phyloP scores from a whole-genome alignment of 345 rosid genomes.

The Lumnitzera racemosa region DNA sequence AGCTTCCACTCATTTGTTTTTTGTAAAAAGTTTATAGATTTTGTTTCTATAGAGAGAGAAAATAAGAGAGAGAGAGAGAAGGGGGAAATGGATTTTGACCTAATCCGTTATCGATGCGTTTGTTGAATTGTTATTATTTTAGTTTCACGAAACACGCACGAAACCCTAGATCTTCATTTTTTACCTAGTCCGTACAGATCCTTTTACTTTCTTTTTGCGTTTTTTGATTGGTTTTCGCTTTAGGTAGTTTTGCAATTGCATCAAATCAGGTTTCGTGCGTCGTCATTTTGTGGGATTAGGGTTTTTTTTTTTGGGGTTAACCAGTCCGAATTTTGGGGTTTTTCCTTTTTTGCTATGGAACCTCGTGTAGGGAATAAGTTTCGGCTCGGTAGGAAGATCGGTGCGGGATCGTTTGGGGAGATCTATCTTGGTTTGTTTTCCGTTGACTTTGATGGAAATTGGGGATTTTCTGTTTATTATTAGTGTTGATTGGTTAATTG shows the following conservation, averaged over 20 bases:
- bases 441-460: constrained; percentile 1
- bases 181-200: not conserved
- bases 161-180: no score
- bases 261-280: not conserved
- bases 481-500: constrained; percentile 7
- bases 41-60: no score
- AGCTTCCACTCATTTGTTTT: no score
- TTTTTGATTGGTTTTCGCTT: not conserved
- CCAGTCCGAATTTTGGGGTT: no score
- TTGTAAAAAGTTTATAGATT: no score
- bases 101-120: no score
- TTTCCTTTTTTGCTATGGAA: constrained; percentile 38
- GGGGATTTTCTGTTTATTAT: not conserved
- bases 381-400: constrained; percentile 89
- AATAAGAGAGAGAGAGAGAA: no score
- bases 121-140: no score
- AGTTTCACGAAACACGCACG: no score
- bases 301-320: not conserved
- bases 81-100: no score
- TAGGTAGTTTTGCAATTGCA: not conserved
- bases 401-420: constrained; percentile 97
- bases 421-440: constrained; percentile 74
- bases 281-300: not conserved
- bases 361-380: constrained; percentile 85
- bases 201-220: not conserved